A percentile compares a stretch with the other conserved stretches of the same genome.
These are phyloP conservation scores for Lindgomyces ingoldianus DNA, from an alignment of 495 filamentous ascomycete species.

Conservation along the genomic window DNA sequence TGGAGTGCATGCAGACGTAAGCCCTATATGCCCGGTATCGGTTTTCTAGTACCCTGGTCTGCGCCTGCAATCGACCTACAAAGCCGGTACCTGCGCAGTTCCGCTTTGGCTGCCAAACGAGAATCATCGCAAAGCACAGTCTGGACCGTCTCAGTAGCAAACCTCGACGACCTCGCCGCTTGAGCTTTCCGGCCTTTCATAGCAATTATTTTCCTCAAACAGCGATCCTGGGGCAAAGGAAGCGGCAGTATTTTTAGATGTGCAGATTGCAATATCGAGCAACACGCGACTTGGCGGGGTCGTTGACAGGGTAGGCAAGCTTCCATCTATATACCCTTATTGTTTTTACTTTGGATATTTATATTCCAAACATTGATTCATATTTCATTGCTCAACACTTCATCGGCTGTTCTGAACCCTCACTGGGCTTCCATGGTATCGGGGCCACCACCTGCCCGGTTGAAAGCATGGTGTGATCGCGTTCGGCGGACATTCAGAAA, in stretches of 20 bases:
- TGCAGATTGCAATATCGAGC: constrained; percentile 27
- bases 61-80: neutral
- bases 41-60: neutral
- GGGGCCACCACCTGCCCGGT: constrained; percentile 26
- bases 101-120: neutral
- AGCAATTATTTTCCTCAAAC: neutral
- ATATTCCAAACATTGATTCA: constrained; percentile 9
- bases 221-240: constrained; percentile 21
- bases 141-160: constrained; percentile 12
- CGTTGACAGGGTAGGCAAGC: constrained; percentile 17
- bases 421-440: constrained; percentile 17
- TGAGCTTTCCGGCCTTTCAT: neutral
- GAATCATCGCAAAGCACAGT: neutral
- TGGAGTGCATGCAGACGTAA: constrained; percentile 32
- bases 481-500: constrained; percentile 4
- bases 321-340: constrained; percentile 21
- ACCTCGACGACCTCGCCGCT: neutral
- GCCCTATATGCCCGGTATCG: constrained; percentile 29
- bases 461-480: constrained; percentile 3
- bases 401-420: constrained; percentile 14
- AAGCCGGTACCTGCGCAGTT: constrained; percentile 6
- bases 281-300: constrained; percentile 28
- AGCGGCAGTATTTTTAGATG: constrained; percentile 27
- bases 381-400: constrained; percentile 5
- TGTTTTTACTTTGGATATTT: constrained; percentile 33